Base-by-base conservation (phyloP, 331 rosid genomes). In the Erythrophleum ivorense region DNA sequence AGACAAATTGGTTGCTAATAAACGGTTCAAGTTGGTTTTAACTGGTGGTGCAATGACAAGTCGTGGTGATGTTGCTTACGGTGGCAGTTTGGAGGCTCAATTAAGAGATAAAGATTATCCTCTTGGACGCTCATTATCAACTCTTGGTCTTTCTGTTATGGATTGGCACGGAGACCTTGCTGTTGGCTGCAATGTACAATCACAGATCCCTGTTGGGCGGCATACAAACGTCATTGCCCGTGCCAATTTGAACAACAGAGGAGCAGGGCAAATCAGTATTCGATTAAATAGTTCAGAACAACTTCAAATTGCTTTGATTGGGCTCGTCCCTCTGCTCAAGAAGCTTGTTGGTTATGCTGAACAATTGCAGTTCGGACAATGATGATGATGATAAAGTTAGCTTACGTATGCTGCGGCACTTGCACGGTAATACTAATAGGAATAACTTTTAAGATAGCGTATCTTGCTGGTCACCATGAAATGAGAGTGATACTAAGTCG, bases 141-240 rank as follows among this genome's bases (percentile, higher is more conserved):
- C 97, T 4, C 91, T 95, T 31, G 97, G 98, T 77, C 91, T 95
- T 13, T 88, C 99, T 13, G 86, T 95, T 68, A 95, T 95, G 99
- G 99, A 95, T 86, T 95, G 99, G 99, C 98, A 93, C 33, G 99
- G 99, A 24, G 99, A 95, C 80, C 99, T 93, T 86, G 97, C 97
- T 40, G 73, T 95, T 74, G 98, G 98, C 72, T 91, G 93, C 87
- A 95, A 93, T 73, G 18, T 95, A 78, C 99, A 95, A 83, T 88
- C 98, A 45, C 99, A 93, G 81, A 88, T 92, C 79, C 98, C 99
- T 0, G 75, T 95, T 46, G 99, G 98, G 71, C 89, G 97, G 41
- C 71, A 89, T 78, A 86, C 98, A 41, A 93, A 91, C 81, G 83
- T 95, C 75, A 83, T 95, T 83, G 95, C 88, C 29, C 93, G 97